Conservation (phyloP, 345 rosid species). For the Sisymbrium irio region DNA sequence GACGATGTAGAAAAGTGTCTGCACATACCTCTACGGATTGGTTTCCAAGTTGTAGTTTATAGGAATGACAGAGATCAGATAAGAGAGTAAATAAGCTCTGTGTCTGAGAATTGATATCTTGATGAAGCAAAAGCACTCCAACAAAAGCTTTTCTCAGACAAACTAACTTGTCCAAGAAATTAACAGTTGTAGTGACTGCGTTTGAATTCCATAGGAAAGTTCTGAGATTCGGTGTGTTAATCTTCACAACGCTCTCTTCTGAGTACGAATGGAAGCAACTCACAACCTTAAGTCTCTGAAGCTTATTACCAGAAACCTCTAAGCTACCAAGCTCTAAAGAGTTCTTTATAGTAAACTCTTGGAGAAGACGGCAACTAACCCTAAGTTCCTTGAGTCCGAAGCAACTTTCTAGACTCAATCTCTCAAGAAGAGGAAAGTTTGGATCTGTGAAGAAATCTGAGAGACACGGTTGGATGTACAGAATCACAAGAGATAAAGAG, state of each 20-base stretch:
- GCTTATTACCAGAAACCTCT: conserved; percentile 45
- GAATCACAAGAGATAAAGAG: conserved; percentile 52
- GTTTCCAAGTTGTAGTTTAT: conserved; percentile 48
- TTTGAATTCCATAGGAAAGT: conserved; percentile 55
- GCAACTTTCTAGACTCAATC: conserved; percentile 50
- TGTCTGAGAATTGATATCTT: conserved; percentile 39
- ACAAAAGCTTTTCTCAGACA: conserved; percentile 50
- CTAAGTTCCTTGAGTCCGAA: conserved; percentile 56
- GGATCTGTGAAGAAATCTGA: conserved; percentile 62
- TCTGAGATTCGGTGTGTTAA: conserved; percentile 47
- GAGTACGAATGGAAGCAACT: conserved; percentile 51
- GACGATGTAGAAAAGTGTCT: too few relatives aligned
- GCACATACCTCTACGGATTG: conserved; percentile 62
- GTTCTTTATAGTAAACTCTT: conserved; percentile 50
- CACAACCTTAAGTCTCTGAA: conserved; percentile 50
- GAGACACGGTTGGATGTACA: conserved; percentile 50
- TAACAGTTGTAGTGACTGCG: conserved; percentile 36
- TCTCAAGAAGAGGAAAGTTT: conserved; percentile 57
- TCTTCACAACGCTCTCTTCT: conserved; percentile 47
- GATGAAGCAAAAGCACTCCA: conserved; percentile 38
- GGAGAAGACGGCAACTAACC: conserved; percentile 53
- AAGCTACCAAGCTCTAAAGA: conserved; percentile 48
- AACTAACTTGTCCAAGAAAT: conserved; percentile 42
- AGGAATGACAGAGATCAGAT: conserved; percentile 47
- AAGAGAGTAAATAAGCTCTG: conserved; percentile 48